phyloP scores from a whole-genome alignment of 2,329 filamentous ascomycete species.

The Penicillium decumbens region DNA sequence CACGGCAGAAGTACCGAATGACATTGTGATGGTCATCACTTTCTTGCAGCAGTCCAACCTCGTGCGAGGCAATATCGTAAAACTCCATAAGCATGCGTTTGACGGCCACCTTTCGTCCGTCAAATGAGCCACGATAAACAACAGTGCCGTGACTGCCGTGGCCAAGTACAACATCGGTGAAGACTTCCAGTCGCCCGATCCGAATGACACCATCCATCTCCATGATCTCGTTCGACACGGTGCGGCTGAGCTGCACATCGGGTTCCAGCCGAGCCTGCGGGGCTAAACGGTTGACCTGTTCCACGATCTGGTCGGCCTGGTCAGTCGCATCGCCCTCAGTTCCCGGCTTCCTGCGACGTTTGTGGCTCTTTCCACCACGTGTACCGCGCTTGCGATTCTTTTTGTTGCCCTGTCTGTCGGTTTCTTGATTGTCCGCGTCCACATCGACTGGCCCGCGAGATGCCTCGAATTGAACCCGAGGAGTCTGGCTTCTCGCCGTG shows the following conservation, averaged over 20 bases:
- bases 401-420: constrained; percentile 55
- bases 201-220: constrained; percentile 57
- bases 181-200: constrained; percentile 58
- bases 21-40: constrained; percentile 96
- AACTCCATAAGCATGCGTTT: constrained; percentile 97
- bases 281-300: constrained; percentile 48
- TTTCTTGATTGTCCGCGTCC: constrained; percentile 29
- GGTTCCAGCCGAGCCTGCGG: constrained; percentile 53
- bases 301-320: constrained; percentile 56
- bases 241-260: constrained; percentile 53
- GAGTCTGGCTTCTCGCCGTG: constrained; percentile 24
- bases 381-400: constrained; percentile 62
- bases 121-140: constrained; percentile 91
- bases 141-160: constrained; percentile 94
- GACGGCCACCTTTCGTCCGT: constrained; percentile 86
- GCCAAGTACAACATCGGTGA: constrained; percentile 58
- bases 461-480: constrained; percentile 41
- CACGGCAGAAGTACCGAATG: constrained; percentile 91
- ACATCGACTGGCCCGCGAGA: constrained; percentile 29
- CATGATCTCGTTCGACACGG: constrained; percentile 54
- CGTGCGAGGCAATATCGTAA: constrained; percentile 90
- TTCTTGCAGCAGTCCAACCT: constrained; percentile 83
- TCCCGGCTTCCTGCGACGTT: constrained; percentile 50
- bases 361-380: constrained; percentile 66
- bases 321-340: constrained; percentile 53